Conservation (phyloP, 306 rosid genomes). For the Begonia peltatifolia region DNA sequence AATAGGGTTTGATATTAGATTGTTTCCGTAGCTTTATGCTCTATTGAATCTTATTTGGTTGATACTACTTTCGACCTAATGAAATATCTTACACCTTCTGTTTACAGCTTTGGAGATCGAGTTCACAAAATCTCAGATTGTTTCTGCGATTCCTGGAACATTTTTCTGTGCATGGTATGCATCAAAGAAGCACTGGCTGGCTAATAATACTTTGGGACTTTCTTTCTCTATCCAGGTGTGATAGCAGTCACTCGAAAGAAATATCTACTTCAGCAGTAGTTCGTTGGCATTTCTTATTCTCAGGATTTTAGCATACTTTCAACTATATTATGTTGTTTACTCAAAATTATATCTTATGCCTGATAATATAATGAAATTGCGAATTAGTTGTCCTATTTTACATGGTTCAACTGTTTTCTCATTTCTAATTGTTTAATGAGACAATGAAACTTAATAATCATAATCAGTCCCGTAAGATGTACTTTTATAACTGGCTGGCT, state of each 20-base stretch:
- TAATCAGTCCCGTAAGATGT: too few relatives aligned
- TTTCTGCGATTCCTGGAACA: conserved; percentile 89
- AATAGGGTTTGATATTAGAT: too few relatives aligned
- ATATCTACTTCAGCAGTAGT: not conserved
- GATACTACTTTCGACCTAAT: conserved; percentile 40
- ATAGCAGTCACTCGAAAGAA: conserved; percentile 1
- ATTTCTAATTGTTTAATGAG: too few relatives aligned
- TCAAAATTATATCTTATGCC: too few relatives aligned
- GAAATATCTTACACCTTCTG: conserved; percentile 44
- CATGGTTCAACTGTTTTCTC: too few relatives aligned
- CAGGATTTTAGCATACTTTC: too few relatives aligned
- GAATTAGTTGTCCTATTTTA: too few relatives aligned
- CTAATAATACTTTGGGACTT: conserved; percentile 86
- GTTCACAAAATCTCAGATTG: conserved; percentile 80
- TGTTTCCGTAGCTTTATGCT: not conserved
- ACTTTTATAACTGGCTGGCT: too few relatives aligned
- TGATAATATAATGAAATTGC: too few relatives aligned
- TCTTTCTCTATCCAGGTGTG: conserved; percentile 97
- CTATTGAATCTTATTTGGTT: conserved; percentile 26
- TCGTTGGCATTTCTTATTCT: too few relatives aligned
- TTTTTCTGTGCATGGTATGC: conserved; percentile 99
- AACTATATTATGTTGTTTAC: too few relatives aligned
- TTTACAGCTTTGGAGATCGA: conserved; percentile 91
- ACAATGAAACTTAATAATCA: too few relatives aligned
- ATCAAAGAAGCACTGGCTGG: conserved; percentile 84